Evolutionary conservation across 106 monocot species (phyloP), one percentile per base, ranked within the genome.

Genomic region (Phalaenopsis aphrodite): DNA sequence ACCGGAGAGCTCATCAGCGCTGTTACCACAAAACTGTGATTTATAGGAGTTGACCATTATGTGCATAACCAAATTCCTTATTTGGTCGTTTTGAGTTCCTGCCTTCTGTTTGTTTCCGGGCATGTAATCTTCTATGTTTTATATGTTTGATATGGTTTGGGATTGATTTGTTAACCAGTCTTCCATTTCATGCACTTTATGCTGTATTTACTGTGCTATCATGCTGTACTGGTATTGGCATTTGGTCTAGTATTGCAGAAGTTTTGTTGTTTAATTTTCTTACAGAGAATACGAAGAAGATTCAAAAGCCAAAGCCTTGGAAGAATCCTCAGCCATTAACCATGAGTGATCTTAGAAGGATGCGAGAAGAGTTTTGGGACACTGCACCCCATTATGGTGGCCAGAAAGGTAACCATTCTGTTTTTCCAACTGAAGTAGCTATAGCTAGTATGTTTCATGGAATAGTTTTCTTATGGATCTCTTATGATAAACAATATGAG

Each of bases 281-380:
- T 79, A 14, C 82, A 85, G 89, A 83, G 46, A 85, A 43, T 78
- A 43, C 56, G 45, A 93, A 88, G 78, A 90, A 88, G 79, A 84
- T 93, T 15, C 79, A 80, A 78, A 93, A 89, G 56, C 93, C 91
- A 41, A 91, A 86, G 78, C 75, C 91, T 42, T 93, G 91, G 93
- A 87, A 93, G 85, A 87, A 91, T 76, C 83, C 83, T 42, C 81
- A 94, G 55, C 78, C 89, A 66, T 79, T 94, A 76, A 86, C 87
- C 18, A 74, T 39, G 8, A 75, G 80, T 78, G 81, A 91, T 47
- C 82, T 94, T 46, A 79, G 45, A 56, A 84, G 84, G 75, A 91
- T 94, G 93, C 89, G 91, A 52, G 93, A 88, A 41, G 93, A 94
- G 75, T 94, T 89, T 48, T 94, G 93, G 91, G 93, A 94, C 52